A percentile compares a stretch with the other conserved stretches of the same genome.
Evolutionary conservation across 2,329 filamentous ascomycete species (phyloP).

Genomic region (Aplosporella prunicola): DNA sequence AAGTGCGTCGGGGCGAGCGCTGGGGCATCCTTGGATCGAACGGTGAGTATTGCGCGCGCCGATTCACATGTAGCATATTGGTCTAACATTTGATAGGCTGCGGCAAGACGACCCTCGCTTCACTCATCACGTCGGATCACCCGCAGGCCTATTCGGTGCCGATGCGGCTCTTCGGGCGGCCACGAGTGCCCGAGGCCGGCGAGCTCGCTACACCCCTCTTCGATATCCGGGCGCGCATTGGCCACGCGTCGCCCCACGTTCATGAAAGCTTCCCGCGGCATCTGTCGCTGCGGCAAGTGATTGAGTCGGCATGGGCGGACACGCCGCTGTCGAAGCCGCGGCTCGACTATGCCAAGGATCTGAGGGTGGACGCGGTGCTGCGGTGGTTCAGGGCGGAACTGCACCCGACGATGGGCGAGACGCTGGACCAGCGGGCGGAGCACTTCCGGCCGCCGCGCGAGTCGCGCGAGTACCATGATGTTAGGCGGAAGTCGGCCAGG

Average conservation of each 20-base stretch:
- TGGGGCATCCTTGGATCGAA: conserved; percentile 41
- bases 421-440: conserved; percentile 4
- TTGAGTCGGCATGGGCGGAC: conserved; percentile 84
- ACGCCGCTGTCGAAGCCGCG: conserved; percentile 69
- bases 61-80: no score
- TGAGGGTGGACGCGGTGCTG: conserved; percentile 59
- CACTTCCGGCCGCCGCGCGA: background rate
- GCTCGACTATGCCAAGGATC: conserved; percentile 48
- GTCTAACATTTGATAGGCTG: conserved; percentile 53
- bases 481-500: background rate
- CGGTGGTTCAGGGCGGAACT: conserved; percentile 71
- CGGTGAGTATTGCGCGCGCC: background rate
- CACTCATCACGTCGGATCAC: conserved; percentile 88
- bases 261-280: conserved; percentile 81
- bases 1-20: conserved; percentile 68
- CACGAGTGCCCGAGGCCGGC: conserved; percentile 65
- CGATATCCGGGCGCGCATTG: conserved; percentile 80
- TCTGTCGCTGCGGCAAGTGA: conserved; percentile 59
- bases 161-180: conserved; percentile 73
- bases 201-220: conserved; percentile 74
- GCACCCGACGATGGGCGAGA: conserved; percentile 37
- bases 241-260: conserved; percentile 88
- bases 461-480: background rate
- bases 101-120: conserved; percentile 89
- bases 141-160: conserved; percentile 87